Evolutionary conservation across 2,329 filamentous ascomycete species (phyloP).

Genomic region (Calonectria pseudoturangicola): DNA sequence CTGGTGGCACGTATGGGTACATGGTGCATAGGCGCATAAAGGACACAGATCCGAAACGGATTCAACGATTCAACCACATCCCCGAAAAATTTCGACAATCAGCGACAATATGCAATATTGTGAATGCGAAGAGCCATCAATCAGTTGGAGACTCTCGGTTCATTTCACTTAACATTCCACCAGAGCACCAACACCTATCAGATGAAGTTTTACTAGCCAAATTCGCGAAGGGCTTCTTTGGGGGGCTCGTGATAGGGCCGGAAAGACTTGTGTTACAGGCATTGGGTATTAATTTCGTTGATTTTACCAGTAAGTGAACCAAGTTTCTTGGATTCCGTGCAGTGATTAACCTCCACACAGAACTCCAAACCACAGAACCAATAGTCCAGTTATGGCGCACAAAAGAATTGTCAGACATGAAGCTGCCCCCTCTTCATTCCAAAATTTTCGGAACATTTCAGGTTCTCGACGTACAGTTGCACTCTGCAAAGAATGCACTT

Average conservation of each 20-base stretch:
- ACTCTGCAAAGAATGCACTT: background rate
- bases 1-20: constrained; percentile 45
- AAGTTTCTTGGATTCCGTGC: fast-evolving
- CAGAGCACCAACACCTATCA: constrained; percentile 36
- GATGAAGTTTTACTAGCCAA: constrained; percentile 55
- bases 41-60: constrained; percentile 37
- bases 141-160: constrained; percentile 50
- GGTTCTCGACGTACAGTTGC: constrained; percentile 45
- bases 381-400: constrained; percentile 46
- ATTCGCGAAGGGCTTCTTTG: constrained; percentile 57
- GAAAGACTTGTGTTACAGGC: constrained; percentile 49
- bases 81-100: constrained; percentile 54
- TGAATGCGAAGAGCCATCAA: constrained; percentile 51
- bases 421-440: constrained; percentile 46
- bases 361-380: constrained; percentile 17
- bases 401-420: constrained; percentile 43
- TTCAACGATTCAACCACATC: constrained; percentile 42
- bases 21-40: constrained; percentile 42
- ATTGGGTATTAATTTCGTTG: constrained; percentile 37
- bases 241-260: constrained; percentile 54
- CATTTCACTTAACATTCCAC: constrained; percentile 49
- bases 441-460: constrained; percentile 56
- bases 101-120: constrained; percentile 47
- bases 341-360: constrained; percentile 35
- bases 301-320: constrained; percentile 43